These are phyloP conservation scores for Epichloe gansuensis DNA, from an alignment of 2,329 filamentous ascomycete species.

Conservation along the genomic window DNA sequence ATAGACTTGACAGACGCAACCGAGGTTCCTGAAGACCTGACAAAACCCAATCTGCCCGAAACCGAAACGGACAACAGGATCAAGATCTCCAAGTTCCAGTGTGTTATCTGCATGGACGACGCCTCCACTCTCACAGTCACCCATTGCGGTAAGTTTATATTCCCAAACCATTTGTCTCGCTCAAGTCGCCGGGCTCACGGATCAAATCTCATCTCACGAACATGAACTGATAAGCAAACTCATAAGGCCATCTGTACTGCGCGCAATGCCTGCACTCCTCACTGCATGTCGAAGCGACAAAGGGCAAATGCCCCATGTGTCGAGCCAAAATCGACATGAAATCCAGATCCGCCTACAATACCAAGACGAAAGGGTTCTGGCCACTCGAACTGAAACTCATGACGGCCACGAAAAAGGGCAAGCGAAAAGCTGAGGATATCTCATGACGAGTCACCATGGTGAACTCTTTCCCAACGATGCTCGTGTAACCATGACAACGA, in stretches of 20 bases:
- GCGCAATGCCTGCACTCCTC: slow-evolving; percentile 49
- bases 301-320: slow-evolving; percentile 52
- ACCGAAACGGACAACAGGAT: slow-evolving; percentile 34
- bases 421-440: slow-evolving; percentile 22
- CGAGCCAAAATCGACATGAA: slow-evolving; percentile 44
- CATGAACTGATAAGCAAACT: not conserved
- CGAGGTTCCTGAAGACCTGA: slow-evolving; percentile 31
- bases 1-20: slow-evolving; percentile 28
- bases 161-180: too few relatives aligned
- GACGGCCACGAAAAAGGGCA: slow-evolving; percentile 41
- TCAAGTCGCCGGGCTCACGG: too few relatives aligned
- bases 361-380: slow-evolving; percentile 41
- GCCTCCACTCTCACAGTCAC: slow-evolving; percentile 47
- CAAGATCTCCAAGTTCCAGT: slow-evolving; percentile 47
- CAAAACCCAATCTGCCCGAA: slow-evolving; percentile 22
- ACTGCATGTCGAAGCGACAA: slow-evolving; percentile 42
- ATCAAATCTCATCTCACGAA: not conserved
- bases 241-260: slow-evolving; percentile 48
- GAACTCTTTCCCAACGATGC: too few relatives aligned
- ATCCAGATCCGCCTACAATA: slow-evolving; percentile 26
- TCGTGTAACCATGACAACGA: too few relatives aligned
- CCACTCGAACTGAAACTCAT: slow-evolving; percentile 51
- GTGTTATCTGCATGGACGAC: slow-evolving; percentile 57
- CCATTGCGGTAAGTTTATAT: slow-evolving; percentile 46
- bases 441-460: slow-evolving; percentile 10